Base-by-base conservation (phyloP, 192 early-diverging fungal genomes). In the Chytriomyces sp. region DNA sequence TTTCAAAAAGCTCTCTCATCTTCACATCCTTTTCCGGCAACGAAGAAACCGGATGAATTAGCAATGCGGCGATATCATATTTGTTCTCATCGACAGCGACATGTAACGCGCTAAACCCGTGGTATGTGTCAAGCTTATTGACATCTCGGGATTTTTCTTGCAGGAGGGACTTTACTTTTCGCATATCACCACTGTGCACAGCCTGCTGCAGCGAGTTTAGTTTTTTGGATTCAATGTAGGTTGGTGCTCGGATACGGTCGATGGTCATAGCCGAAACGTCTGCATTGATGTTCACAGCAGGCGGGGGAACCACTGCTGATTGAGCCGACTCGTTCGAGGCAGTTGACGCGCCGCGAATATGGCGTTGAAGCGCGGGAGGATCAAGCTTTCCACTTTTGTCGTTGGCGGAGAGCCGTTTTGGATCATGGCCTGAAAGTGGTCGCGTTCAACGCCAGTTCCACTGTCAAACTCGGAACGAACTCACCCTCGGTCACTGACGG, bases 121-220 rank as follows among this genome's bases (percentile, higher is more conserved):
- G 81, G 39, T 70, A 72, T 1, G 77, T 67, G 59, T 82, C 81
- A 17, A 75, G 17, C 49, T 82, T 82, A 67, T 82, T 78, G 7
- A 79, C 26, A 58, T 82, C 81, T 28, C 81, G 53, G 34, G 70
- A 75, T 41, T 75, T 79, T 30, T 79, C 78, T 7, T 31, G 39
- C 39, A 82, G 53, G 26, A 80, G 67, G 0, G 25, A 19, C 58
- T 53, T 65, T 25, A 79, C 19, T 52, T 77, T 79, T 5, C 79
- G 77, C 28, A 74, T 22, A 61, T 82, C 78, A 10, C 60, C 70
- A 1, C 66, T 38, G 62, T 77, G 76, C 14, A 68, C 77, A 2
- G 81, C 81, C n/a, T 40, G 8, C 28, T 79, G 81, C 30, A 82
- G 70, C 0, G 78, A 67, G 59, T 82, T 82, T 53, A 82, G 76